phyloP scores from a whole-genome alignment of 164 flowering plant genomes.

The Piper longum region DNA sequence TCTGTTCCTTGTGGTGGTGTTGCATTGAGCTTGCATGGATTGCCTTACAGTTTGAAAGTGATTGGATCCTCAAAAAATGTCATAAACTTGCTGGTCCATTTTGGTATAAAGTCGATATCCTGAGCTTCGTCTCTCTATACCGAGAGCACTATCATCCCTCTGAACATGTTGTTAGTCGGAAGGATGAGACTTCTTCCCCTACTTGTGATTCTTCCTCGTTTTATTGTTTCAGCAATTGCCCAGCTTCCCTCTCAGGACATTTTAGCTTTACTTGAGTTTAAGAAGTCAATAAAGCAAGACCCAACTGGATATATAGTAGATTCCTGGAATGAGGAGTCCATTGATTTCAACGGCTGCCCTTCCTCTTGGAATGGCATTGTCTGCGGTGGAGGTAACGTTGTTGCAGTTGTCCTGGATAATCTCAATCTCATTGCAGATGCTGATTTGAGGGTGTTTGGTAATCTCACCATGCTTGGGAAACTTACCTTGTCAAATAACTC shows the following conservation, averaged over 20 bases:
- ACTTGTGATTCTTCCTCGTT: conserved; percentile 2
- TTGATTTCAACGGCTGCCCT: conserved; percentile 89
- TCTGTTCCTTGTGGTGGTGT: no score
- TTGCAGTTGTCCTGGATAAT: conserved; percentile 67
- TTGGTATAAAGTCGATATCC: no score
- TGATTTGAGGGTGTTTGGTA: conserved; percentile 68
- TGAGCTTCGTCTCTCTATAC: no score
- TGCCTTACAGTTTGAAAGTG: no score
- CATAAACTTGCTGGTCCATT: no score
- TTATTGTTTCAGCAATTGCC: conserved; percentile 17
- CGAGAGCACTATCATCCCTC: no score
- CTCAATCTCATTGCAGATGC: conserved; percentile 58
- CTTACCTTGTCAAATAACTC: conserved; percentile 83
- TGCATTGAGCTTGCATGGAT: no score
- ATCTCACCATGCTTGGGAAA: conserved; percentile 70
- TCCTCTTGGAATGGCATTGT: conserved; percentile 98
- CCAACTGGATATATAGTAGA: conserved; percentile 73
- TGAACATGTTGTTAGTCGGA: neutral
- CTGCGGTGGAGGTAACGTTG: conserved; percentile 72
- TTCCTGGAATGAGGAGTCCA: conserved; percentile 96
- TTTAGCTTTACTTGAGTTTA: conserved; percentile 72
- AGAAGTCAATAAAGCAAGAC: conserved; percentile 80
- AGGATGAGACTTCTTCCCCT: neutral
- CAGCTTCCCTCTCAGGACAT: conserved; percentile 92
- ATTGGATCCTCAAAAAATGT: no score